Base-by-base conservation (phyloP, 2,329 filamentous ascomycete species). In the Scedosporium dehoogii region DNA sequence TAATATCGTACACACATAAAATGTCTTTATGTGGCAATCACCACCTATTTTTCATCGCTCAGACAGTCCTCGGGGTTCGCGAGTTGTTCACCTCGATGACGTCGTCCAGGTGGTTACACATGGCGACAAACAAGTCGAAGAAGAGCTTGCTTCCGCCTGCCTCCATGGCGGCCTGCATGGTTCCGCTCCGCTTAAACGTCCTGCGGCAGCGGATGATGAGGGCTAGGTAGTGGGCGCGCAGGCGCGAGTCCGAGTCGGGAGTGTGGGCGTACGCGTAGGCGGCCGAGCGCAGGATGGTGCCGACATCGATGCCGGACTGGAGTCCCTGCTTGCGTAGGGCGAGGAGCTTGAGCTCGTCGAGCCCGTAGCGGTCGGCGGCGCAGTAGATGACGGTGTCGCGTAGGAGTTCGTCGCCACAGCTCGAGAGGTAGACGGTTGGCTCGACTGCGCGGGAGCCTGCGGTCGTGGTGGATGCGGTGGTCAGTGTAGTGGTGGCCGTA, bases 111-210 rank as follows among this genome's bases (percentile, higher is more conserved):
- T 96, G 91, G 73, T 96, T 96, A 76, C 90, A 92, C 76, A 96
- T 85, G 18, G 92, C 91, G 59, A 96, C 92, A 73, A 96, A 97
- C 55, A 96, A 80, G 72, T 96, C 92, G 72, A 96, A 97, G 78
- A 96, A 96, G 64, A 96, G 80, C 70, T 89, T 83, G 1, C 80
- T 89, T 61, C 91, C 91, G 29, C 92, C 92, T 65, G 85, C 85
- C 73, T 89, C 89, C 92, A 97, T 96, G 78, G 96, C 92, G 68
- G 90, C 85, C 76, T 96, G 92, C 92, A 96, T 96, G 3, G 92
- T 96, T 62, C 92, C 91, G 74, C 91, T 96, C 62, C 91, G 83
- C 81, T 96, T 96, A 77, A 97, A 96, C 2, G 91, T 96, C 71
- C 85, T 84, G 67, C 92, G 85, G 69, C 88, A 91, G 67, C 92